These are phyloP conservation scores for Pestalotiopsis sp. DNA, from an alignment of 2,329 filamentous ascomycete genomes.

Conservation along the genomic window DNA sequence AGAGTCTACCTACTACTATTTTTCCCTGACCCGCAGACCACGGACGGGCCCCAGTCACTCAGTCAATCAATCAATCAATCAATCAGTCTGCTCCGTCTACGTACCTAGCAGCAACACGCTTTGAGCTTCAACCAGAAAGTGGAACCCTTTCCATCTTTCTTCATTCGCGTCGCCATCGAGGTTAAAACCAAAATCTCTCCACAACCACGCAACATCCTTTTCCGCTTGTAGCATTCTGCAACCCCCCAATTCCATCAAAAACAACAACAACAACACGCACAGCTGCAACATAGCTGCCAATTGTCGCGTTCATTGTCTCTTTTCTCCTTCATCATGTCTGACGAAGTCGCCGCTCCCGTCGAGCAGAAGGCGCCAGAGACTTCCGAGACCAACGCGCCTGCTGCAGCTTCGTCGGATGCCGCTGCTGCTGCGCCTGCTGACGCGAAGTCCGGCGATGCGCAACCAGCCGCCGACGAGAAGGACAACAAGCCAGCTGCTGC, in stretches of 20 bases:
- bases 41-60: not conserved
- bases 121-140: constrained; percentile 7
- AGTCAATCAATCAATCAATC: not conserved
- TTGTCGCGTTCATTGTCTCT: constrained; percentile 2
- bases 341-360: constrained; percentile 24
- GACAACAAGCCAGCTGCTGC: constrained; percentile 13
- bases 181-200: constrained; percentile 7
- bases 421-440: constrained; percentile 8
- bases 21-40: not conserved
- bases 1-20: not conserved
- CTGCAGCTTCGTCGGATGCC: not conserved
- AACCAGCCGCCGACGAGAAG: constrained; percentile 16
- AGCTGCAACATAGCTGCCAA: not conserved
- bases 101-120: not conserved
- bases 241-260: not conserved
- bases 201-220: constrained; percentile 3
- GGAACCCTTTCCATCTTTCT: not conserved
- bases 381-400: constrained; percentile 11
- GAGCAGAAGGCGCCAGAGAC: constrained; percentile 15
- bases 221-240: not conserved
- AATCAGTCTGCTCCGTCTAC: not conserved
- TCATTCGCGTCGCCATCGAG: constrained; percentile 2
- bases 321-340: constrained; percentile 24
- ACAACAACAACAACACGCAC: not conserved
- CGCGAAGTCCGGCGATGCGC: not conserved